Evolutionary conservation across 2,329 filamentous ascomycete genomes (phyloP), one percentile per base, ranked within the genome.

Genomic region (Xylaria sp.): DNA sequence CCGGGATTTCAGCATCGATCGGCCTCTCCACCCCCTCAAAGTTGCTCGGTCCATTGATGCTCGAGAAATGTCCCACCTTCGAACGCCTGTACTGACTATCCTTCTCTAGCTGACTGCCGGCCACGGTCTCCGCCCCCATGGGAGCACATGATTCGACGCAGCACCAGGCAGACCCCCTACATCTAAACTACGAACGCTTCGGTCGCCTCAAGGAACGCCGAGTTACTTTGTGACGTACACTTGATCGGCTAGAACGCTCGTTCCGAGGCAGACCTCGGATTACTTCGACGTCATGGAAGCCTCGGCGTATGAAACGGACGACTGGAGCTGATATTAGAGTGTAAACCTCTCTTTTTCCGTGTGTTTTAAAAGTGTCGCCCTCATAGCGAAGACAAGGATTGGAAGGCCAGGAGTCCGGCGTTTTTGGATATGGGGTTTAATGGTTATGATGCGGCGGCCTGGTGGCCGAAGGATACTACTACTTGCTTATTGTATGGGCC

Each of bases 101-200:
- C 42, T 9, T 13, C 22, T 53, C 26, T 44, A 70, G 68, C 67
- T 22, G 68, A 70, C 54, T 70, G 68, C 43, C 63, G 67, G 54
- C 68, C 68, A 39, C 59, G 61, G 11, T 61, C 62, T 7, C 57
- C 68, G 5, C 65, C 68, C 19, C 57, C 68, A 20, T 70, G 68
- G 68, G 68, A 69, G 43, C 63, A 67, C 42, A 69, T 70, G 63
- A 68, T 70, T 48, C 65, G 66, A 44, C 61, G 67, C 57, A 63
- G 54, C 49, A 65, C 64, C 39, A 63, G 63, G 20, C 50, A 60
- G 6, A 57, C 66, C 24, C 59, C 64, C 17, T 69, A 65, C 43
- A 52, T 65, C 44, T 70, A 57, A 63, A 51, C 24, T 16, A 4
- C 44, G 40, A 17, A 9, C 16, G 6, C 20, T 9, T 11, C 40